phyloP scores from a whole-genome alignment of 352 stramenopile genomes.

The Thalassiosira exigua region DNA sequence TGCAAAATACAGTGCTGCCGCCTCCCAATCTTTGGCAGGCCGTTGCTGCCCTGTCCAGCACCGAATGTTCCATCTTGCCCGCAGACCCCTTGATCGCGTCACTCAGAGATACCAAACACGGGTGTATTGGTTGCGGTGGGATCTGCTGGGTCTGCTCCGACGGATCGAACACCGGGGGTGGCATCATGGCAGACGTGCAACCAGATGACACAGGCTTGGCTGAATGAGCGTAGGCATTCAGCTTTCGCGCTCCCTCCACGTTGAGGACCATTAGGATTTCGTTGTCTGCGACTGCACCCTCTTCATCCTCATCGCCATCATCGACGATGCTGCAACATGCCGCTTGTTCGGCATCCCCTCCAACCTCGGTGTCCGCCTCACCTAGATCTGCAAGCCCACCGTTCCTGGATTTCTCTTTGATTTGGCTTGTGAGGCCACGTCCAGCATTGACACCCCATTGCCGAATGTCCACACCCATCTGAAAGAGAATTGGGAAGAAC shows the following conservation, averaged over 20 bases:
- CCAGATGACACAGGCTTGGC: constrained; percentile 59
- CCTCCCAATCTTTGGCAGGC: constrained; percentile 91
- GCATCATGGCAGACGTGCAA: constrained; percentile 24
- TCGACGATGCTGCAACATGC: constrained; percentile 40
- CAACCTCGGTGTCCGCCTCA: constrained; percentile 8
- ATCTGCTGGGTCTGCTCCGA: constrained; percentile 23
- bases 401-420: constrained; percentile 50
- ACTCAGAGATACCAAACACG: constrained; percentile 62
- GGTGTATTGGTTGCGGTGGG: constrained; percentile 56
- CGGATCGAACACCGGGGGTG: constrained; percentile 30
- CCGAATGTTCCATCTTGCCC: constrained; percentile 83
- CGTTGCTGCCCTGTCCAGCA: constrained; percentile 80
- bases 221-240: constrained; percentile 82
- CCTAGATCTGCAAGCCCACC: constrained; percentile 4
- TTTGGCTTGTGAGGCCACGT: constrained; percentile 65
- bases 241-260: constrained; percentile 77
- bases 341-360: constrained; percentile 14
- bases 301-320: constrained; percentile 74
- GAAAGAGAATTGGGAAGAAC: constrained; percentile 82
- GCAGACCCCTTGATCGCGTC: constrained; percentile 73
- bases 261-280: constrained; percentile 83
- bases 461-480: constrained; percentile 85
- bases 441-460: constrained; percentile 80
- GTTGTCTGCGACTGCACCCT: constrained; percentile 71
- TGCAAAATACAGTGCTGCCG: constrained; percentile 95